These are phyloP conservation scores for Prorocentrum cordatum DNA, from an alignment of 169 alveolate genomes.

Conservation along the genomic window DNA sequence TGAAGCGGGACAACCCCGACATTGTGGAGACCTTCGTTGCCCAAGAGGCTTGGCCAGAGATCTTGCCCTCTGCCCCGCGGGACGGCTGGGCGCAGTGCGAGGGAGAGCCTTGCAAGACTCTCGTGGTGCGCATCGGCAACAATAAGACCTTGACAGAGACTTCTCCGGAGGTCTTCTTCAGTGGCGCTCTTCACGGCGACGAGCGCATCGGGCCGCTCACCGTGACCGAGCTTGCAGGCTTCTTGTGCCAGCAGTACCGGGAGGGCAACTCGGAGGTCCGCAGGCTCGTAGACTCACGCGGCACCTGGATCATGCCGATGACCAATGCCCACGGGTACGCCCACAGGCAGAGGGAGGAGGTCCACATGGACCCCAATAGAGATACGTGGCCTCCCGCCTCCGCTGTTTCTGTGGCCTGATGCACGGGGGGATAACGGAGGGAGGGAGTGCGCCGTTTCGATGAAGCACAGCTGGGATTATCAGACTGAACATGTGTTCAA, in stretches of 20 bases:
- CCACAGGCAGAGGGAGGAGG: slow-evolving; percentile 18
- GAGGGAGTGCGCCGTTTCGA: too few relatives aligned
- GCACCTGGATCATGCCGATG: slow-evolving; percentile 66
- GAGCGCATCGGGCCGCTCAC: slow-evolving; percentile 58
- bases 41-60: slow-evolving; percentile 52
- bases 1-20: slow-evolving; percentile 15
- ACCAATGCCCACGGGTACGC: slow-evolving; percentile 66
- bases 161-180: slow-evolving; percentile 69
- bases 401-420: too few relatives aligned
- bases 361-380: slow-evolving; percentile 58
- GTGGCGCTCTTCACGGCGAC: slow-evolving; percentile 69
- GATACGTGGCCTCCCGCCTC: too few relatives aligned
- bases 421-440: too few relatives aligned
- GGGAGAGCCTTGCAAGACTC: slow-evolving; percentile 20
- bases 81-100: slow-evolving; percentile 6
- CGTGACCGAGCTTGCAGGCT: slow-evolving; percentile 27
- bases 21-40: slow-evolving; percentile 61
- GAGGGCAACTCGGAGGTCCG: neutral
- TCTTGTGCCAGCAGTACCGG: slow-evolving; percentile 18
- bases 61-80: slow-evolving; percentile 8
- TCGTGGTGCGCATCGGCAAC: slow-evolving; percentile 52
- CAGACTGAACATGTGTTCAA: too few relatives aligned
- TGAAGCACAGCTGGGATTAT: too few relatives aligned
- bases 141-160: slow-evolving; percentile 2
- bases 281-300: slow-evolving; percentile 24